Evolutionary conservation across 169 alveolate species (phyloP).

Genomic region (Plasmodium chabaudi): DNA sequence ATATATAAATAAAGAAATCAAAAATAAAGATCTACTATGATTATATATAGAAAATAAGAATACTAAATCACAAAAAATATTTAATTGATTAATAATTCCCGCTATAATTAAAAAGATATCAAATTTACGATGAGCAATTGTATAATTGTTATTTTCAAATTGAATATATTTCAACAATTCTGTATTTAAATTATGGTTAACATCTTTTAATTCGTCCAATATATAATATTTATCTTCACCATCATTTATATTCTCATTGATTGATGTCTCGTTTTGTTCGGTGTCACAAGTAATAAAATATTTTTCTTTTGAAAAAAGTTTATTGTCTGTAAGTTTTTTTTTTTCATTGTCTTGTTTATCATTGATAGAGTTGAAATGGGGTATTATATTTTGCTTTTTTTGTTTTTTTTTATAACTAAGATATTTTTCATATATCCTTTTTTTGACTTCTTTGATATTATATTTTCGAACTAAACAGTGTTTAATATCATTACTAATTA

Average conservation of each 20-base stretch:
- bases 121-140: constrained; percentile 21
- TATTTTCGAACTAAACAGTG: constrained; percentile 34
- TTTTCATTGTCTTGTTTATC: background rate
- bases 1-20: constrained; percentile 32
- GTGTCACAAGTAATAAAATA: constrained; percentile 4
- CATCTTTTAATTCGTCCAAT: constrained; percentile 21
- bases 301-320: constrained; percentile 49
- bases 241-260: background rate
- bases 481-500: constrained; percentile 43
- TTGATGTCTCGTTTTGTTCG: background rate
- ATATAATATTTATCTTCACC: constrained; percentile 12
- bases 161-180: constrained; percentile 68
- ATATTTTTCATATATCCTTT: constrained; percentile 26
- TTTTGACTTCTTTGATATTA: constrained; percentile 38
- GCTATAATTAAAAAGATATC: constrained; percentile 39
- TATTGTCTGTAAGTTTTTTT: background rate
- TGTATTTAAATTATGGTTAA: constrained; percentile 28
- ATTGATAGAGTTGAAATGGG: background rate
- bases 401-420: background rate
- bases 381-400: background rate
- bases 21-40: constrained; percentile 26
- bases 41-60: constrained; percentile 56
- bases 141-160: constrained; percentile 64
- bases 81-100: constrained; percentile 64
- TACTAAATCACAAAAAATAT: constrained; percentile 35